phyloP scores from a whole-genome alignment of 805 yeast genomes.

The Tetrapisispora phaffii region DNA sequence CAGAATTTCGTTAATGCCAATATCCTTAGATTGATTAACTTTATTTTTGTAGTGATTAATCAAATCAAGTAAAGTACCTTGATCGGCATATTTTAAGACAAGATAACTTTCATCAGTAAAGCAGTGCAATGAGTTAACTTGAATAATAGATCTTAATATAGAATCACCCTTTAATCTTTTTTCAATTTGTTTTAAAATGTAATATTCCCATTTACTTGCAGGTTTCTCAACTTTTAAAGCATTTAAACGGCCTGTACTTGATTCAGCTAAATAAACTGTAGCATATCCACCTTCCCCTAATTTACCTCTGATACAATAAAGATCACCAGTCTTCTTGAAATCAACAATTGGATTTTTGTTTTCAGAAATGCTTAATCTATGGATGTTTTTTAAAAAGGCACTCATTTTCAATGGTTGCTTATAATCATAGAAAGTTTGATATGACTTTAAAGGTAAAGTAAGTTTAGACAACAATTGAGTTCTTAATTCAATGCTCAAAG shows the following conservation, averaged over 20 bases:
- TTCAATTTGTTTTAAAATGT: slow-evolving; percentile 52
- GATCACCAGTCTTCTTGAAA: slow-evolving; percentile 27
- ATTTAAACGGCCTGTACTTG: slow-evolving; percentile 40
- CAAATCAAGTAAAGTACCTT: slow-evolving; percentile 67
- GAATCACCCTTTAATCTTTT: slow-evolving; percentile 26
- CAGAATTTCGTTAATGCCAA: slow-evolving; percentile 48
- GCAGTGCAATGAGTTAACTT: slow-evolving; percentile 41
- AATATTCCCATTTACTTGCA: slow-evolving; percentile 71
- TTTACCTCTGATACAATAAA: slow-evolving; percentile 33
- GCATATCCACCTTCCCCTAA: slow-evolving; percentile 81
- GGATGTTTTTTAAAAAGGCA: slow-evolving; percentile 28
- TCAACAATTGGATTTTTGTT: slow-evolving; percentile 31
- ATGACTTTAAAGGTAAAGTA: slow-evolving; percentile 29
- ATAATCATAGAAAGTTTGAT: slow-evolving; percentile 27
- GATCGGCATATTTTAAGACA: slow-evolving; percentile 50
- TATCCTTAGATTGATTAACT: slow-evolving; percentile 8
- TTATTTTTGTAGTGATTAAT: slow-evolving; percentile 39
- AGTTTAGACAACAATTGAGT: slow-evolving; percentile 32
- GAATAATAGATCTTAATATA: slow-evolving; percentile 36
- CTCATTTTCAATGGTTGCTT: slow-evolving; percentile 29
- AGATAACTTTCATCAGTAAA: slow-evolving; percentile 63
- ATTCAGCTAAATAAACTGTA: slow-evolving; percentile 61
- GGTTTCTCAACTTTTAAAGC: slow-evolving; percentile 73
- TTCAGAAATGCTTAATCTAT: slow-evolving; percentile 31
- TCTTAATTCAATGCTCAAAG: slow-evolving; percentile 38